phyloP scores from a whole-genome alignment of 352 stramenopile species.

The Phytopythium sindhum region DNA sequence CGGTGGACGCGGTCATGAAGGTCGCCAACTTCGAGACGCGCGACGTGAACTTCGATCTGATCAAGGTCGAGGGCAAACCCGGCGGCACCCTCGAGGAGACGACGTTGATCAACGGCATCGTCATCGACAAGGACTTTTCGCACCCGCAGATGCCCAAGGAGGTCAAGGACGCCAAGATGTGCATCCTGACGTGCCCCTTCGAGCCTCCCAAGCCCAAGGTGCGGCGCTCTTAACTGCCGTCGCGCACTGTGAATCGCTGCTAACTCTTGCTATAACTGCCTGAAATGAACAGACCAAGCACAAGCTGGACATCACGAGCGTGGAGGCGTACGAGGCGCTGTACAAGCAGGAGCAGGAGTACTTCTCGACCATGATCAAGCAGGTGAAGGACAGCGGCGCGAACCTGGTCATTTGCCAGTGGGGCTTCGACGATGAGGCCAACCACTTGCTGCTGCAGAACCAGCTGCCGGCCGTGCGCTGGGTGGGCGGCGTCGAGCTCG shows the following conservation, averaged over 20 bases:
- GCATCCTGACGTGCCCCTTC: slow-evolving; percentile 99
- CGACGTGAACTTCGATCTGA: slow-evolving; percentile 99
- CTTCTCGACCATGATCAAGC: slow-evolving; percentile 98
- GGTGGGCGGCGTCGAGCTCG: slow-evolving; percentile 99
- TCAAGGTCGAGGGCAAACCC: slow-evolving; percentile 99
- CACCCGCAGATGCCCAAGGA: slow-evolving; percentile 99
- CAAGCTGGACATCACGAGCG: slow-evolving; percentile 98
- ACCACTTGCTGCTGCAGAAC: slow-evolving; percentile 98
- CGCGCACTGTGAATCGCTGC: no score
- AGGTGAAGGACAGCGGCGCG: slow-evolving; percentile 98
- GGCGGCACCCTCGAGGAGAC: slow-evolving; percentile 97
- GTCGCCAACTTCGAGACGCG: slow-evolving; percentile 98
- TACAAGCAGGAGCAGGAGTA: slow-evolving; percentile 98
- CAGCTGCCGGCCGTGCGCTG: slow-evolving; percentile 97
- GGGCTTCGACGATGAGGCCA: slow-evolving; percentile 99
- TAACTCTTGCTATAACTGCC: no score
- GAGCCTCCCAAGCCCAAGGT: slow-evolving; percentile 99
- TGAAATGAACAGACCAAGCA: slow-evolving; percentile 93
- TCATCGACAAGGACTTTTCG: slow-evolving; percentile 99
- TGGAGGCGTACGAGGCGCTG: slow-evolving; percentile 96
- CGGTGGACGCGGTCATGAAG: slow-evolving; percentile 96
- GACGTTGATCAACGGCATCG: slow-evolving; percentile 97
- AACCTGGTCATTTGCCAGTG: slow-evolving; percentile 99
- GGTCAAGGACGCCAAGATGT: slow-evolving; percentile 97
- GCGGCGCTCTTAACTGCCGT: no score